Conservation (phyloP, 2,329 filamentous ascomycete species). For the Fusarium pseudograminearum region DNA sequence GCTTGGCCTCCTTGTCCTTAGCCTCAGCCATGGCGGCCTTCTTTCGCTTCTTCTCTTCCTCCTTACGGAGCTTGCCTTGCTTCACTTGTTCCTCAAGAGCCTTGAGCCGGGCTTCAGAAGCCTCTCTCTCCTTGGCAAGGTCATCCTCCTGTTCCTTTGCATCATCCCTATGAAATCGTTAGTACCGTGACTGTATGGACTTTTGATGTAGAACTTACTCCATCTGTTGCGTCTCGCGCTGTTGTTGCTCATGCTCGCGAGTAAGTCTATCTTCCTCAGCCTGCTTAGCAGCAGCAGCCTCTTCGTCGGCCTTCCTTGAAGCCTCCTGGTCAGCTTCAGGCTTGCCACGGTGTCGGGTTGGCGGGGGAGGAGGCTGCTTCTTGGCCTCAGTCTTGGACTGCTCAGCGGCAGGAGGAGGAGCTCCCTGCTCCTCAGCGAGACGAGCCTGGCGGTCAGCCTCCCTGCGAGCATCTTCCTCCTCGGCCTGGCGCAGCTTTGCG, state of each 20-base stretch:
- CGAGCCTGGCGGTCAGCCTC: conserved; percentile 89
- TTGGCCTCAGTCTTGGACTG: conserved; percentile 62
- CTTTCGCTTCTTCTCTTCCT: conserved; percentile 93
- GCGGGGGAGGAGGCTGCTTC: conserved; percentile 83
- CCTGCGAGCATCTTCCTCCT: conserved; percentile 91
- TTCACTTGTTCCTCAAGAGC: conserved; percentile 94
- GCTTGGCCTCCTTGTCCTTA: conserved; percentile 86
- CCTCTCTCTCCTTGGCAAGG: conserved; percentile 81
- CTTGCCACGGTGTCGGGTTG: conserved; percentile 76
- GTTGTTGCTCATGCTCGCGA: conserved; percentile 81
- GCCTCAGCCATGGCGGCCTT: conserved; percentile 88
- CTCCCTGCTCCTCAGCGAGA: conserved; percentile 80
- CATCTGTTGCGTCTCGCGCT: conserved; percentile 77
- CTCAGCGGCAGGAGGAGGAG: conserved; percentile 68
- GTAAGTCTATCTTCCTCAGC: conserved; percentile 75
- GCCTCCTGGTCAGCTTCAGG: conserved; percentile 70
- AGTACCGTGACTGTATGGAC: conserved; percentile 28
- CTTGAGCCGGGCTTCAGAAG: conserved; percentile 83
- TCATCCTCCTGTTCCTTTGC: conserved; percentile 83
- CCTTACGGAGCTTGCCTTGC: conserved; percentile 93
- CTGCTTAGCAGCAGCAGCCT: conserved; percentile 66
- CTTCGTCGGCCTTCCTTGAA: conserved; percentile 66
- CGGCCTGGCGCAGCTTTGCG: conserved; percentile 86
- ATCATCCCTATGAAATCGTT: conserved; percentile 69
- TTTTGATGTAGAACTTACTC: conserved; percentile 74